Conservation (phyloP, 441 rosid genomes). For the Erysimum cheiri region DNA sequence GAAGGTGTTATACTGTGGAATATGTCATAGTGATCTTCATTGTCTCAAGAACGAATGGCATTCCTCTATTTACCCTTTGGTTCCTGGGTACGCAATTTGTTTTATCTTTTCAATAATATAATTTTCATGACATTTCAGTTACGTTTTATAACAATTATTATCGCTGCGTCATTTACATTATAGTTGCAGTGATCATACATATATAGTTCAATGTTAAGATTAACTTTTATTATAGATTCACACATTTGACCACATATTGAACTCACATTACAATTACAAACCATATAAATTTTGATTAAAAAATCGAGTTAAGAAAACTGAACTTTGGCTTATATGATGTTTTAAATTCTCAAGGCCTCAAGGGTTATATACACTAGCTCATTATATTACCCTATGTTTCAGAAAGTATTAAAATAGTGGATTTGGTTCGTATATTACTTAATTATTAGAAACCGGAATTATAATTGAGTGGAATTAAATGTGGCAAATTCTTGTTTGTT, state of each 20-base stretch:
- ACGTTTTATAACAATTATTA: not conserved
- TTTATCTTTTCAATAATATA: not conserved
- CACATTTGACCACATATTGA: not conserved
- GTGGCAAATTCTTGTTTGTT: conserved; percentile 38
- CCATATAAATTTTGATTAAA: not conserved
- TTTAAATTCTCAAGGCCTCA: not conserved
- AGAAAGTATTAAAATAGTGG: not conserved
- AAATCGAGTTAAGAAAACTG: not conserved
- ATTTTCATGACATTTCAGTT: not conserved
- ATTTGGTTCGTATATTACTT: conserved; percentile 23
- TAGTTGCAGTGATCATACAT: not conserved
- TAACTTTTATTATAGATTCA: not conserved
- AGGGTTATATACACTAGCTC: not conserved
- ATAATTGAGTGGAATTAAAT: conserved; percentile 38
- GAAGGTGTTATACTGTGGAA: conserved; percentile 63
- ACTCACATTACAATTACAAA: not conserved
- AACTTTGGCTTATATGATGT: not conserved
- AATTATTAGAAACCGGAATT: conserved; percentile 18
- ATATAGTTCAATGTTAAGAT: not conserved
- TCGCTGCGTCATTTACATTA: not conserved
- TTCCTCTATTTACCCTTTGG: conserved; percentile 52
- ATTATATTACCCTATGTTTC: not conserved
- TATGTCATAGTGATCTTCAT: conserved; percentile 70
- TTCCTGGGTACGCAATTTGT: conserved; percentile 59
- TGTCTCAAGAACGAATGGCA: conserved; percentile 58